Evolutionary conservation across 2,329 filamentous ascomycete genomes (phyloP).

Genomic region (Clathrospora elynae): DNA sequence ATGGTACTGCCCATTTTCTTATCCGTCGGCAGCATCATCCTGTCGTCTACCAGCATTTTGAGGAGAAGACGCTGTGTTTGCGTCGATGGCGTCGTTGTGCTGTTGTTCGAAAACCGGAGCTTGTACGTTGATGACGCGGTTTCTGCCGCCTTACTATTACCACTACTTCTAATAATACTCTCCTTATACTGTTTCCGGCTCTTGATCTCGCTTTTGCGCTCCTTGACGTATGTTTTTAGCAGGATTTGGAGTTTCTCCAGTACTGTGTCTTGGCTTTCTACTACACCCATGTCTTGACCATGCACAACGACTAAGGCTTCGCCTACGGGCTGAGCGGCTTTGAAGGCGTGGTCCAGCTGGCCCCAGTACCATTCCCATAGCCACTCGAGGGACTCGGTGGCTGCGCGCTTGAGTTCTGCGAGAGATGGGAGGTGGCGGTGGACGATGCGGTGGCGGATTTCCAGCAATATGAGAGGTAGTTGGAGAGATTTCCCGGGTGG

Average conservation of each 20-base stretch:
- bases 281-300: constrained; percentile 7
- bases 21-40: constrained; percentile 45
- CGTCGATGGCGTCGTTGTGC: constrained; percentile 5
- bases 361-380: constrained; percentile 90
- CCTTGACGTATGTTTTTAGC: constrained; percentile 44
- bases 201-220: constrained; percentile 41
- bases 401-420: constrained; percentile 71
- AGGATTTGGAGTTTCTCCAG: constrained; percentile 34
- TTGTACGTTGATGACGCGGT: constrained; percentile 24
- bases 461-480: constrained; percentile 74
- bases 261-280: constrained; percentile 9
- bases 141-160: constrained; percentile 21
- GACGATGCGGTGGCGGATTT: constrained; percentile 85
- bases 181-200: constrained; percentile 15
- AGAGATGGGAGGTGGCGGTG: constrained; percentile 85
- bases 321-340: neutral
- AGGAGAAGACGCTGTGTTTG: constrained; percentile 14
- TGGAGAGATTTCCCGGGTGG: constrained; percentile 29
- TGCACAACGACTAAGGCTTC: neutral
- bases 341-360: constrained; percentile 50
- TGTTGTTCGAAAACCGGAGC: constrained; percentile 13
- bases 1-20: constrained; percentile 44
- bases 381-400: constrained; percentile 75
- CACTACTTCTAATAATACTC: no score
- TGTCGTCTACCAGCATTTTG: constrained; percentile 42